Evolutionary conservation across 2,329 filamentous ascomycete species (phyloP), one percentile per base, ranked within the genome.

Genomic region (Bipolaris oryzae): DNA sequence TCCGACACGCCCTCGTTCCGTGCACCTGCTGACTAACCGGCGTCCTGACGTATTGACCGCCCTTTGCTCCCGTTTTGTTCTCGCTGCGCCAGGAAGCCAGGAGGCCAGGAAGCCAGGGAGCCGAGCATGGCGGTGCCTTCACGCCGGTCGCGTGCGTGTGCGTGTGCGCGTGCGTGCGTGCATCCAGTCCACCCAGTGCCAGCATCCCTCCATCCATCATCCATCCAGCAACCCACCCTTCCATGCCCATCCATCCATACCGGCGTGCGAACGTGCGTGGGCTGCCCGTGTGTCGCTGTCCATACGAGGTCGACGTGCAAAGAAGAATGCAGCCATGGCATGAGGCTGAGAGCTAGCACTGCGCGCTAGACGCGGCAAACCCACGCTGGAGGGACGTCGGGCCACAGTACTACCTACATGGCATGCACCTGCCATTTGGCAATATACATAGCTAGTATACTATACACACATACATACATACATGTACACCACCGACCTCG

Each of bases 311-410:
- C 53, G 21, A 61, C 61, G 64, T 66, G 55, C 59, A 64, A 61
- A 62, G 60, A 65, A 66, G 63, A 63, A 55, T 66, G 56, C 58
- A 58, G 61, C 62, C 56, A 63, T 68, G 60, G 45, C 48, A 57
- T 70, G 66, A 67, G 71, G 71, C 71, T 73, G 69, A 73, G 56
- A 42, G 52, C 55, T 70, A 71, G 67, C 46, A 44, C 48, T 23
- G 28, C 48, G 56, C 68, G 67, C 68, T 73, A 71, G 69, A 64
- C 63, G 60, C 59, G 62, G 59, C 57, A 57, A 56, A 63, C 63
- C 53, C 65, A 47, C 60, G 64, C 54, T 62, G 58, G 60, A 53
- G 57, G 56, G 61, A 57, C 61, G 61, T 37, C 52, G 48, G 43
- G 31, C 9, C 46, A 28, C 25, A 28, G 25, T 28, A 10, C 25